Evolutionary conservation across 225 moss, liverwort and hornwort species (phyloP).

Genomic region (Bryoerythrophyllum caledonicum): DNA sequence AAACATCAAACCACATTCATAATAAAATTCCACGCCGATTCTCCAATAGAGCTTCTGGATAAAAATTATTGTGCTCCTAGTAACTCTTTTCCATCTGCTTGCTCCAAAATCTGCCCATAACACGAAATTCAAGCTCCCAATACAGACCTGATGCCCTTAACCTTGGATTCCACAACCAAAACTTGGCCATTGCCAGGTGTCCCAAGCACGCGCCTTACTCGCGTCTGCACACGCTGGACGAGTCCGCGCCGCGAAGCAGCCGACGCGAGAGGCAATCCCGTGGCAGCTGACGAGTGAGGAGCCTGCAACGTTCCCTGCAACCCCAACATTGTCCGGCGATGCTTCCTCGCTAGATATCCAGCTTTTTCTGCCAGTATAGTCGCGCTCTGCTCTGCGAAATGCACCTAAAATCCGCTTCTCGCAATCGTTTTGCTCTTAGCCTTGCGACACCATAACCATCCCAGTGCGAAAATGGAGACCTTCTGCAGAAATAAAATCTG

Average conservation of each 20-base stretch:
- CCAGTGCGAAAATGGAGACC: background rate
- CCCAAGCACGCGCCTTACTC: slow-evolving; percentile 5
- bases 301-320: slow-evolving; percentile 54
- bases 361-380: background rate
- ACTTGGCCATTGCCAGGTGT: slow-evolving; percentile 11
- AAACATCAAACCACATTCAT: background rate
- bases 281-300: slow-evolving; percentile 46
- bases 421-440: background rate
- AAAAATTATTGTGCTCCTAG: background rate
- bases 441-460: background rate
- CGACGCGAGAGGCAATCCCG: slow-evolving; percentile 45
- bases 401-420: background rate
- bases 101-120: background rate
- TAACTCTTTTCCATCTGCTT: background rate
- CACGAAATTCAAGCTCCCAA: background rate
- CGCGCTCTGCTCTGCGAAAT: background rate
- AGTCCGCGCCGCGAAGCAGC: slow-evolving; percentile 8
- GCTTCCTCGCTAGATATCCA: background rate
- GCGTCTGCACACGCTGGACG: slow-evolving; percentile 29
- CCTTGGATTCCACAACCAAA: slow-evolving; percentile 51
- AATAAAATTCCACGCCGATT: background rate
- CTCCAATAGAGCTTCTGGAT: background rate
- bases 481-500: background rate
- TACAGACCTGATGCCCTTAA: slow-evolving; percentile 41
- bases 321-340: slow-evolving; percentile 48